Evolutionary conservation across 768 basidiomycete species (phyloP), one percentile per base, ranked within the genome.

Genomic region (Termitomyces sp.): DNA sequence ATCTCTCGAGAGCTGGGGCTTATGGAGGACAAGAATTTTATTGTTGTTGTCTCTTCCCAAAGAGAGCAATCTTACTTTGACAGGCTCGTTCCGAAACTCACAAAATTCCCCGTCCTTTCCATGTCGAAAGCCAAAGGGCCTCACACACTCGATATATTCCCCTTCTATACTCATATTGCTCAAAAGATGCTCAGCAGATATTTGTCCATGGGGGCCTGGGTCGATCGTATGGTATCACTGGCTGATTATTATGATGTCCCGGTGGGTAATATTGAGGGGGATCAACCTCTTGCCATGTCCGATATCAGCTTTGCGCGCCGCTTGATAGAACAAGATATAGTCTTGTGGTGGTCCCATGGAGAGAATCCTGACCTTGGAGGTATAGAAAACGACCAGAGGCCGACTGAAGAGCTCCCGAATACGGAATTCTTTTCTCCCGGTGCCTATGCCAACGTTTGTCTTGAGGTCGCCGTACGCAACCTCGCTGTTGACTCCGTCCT

Each of bases 341-440:
- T 98, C 3, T 76, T 99, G 3, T 99, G 97, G 97, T 99, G 97
- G 97, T 96, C 97, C 9, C 81, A 88, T 2, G 84, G 87, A 3
- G 85, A 92, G 32, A 82, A 82, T 20, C 95, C 97, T 3, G 97
- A 99, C 72, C 79, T 98, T 0, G 97, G 97, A 35, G 97, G 97
- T 3, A 81, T 88, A 51, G 94, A 99, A 68, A 85, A 92, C 48
- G 96, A 98, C 70, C 81, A 80, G 54, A 79, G 87, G 47, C 82
- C 85, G 0, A 73, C 79, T 1, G 90, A 92, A 58, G 94, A 95
- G 45, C 74, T 92, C 26, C 84, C 86, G 13, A 87, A 85, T 58
- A 91, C 93, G 0, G 94, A 97, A 60, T 93, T 97, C 71, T 76
- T 84, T 50, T 80, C 84, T 0, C 83, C 92, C 1, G 96, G 97